These are phyloP conservation scores for Plasmodium yoelii DNA, from an alignment of 169 alveolate genomes.

Conservation along the genomic window DNA sequence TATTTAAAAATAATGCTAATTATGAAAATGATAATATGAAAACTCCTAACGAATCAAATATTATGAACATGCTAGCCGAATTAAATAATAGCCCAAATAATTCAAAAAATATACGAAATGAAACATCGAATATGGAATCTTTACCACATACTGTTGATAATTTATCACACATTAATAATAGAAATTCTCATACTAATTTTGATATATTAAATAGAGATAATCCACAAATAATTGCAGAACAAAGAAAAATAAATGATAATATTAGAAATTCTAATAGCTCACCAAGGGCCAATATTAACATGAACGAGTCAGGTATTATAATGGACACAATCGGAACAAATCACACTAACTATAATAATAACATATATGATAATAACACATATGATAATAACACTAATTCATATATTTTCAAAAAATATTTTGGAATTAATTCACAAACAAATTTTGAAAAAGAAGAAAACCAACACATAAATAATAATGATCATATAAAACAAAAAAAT, in stretches of 20 bases:
- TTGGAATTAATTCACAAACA: neutral
- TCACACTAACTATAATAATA: constrained; percentile 10
- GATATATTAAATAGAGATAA: constrained; percentile 12
- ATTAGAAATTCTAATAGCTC: neutral
- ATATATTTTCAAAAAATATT: constrained; percentile 27
- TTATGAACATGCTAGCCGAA: constrained; percentile 18
- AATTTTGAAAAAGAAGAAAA: constrained; percentile 27
- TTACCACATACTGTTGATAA: neutral
- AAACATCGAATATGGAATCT: neutral
- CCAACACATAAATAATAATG: constrained; percentile 9
- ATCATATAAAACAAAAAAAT: neutral
- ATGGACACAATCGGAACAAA: neutral
- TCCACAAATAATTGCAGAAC: neutral
- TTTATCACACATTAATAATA: neutral
- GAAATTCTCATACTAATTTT: neutral
- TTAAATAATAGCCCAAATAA: constrained; percentile 4
- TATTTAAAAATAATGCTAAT: constrained; percentile 9
- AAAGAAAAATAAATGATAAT: neutral
- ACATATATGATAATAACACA: constrained; percentile 16
- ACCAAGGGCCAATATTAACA: neutral
- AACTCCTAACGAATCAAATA: constrained; percentile 47
- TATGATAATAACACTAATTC: constrained; percentile 31
- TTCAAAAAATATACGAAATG: neutral
- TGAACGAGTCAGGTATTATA: neutral
- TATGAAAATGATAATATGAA: constrained; percentile 10